phyloP scores from a whole-genome alignment of 257 asterid species.

The Avicennia marina region DNA sequence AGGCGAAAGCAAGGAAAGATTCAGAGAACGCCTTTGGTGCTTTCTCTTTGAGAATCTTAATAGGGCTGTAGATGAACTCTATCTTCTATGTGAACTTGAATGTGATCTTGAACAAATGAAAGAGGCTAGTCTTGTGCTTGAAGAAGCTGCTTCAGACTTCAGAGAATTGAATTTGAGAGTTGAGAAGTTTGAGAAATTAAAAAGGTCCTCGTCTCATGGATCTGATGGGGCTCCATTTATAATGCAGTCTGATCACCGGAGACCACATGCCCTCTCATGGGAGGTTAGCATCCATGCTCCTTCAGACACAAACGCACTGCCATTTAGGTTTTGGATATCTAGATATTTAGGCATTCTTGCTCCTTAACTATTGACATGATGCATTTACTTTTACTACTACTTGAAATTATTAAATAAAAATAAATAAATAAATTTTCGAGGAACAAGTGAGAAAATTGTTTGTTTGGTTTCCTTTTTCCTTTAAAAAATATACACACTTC shows the following conservation, averaged over 20 bases:
- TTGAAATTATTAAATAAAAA: no score
- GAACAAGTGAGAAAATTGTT: no score
- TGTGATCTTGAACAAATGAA: conserved; percentile 92
- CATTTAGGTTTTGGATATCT: conserved; percentile 6
- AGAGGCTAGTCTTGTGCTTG: conserved; percentile 95
- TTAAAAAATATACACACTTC: no score
- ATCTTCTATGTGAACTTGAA: conserved; percentile 97
- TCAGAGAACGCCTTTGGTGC: conserved; percentile 98
- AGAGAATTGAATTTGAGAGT: conserved; percentile 78
- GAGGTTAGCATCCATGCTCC: conserved; percentile 62
- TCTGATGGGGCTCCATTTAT: conserved; percentile 52
- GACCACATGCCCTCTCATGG: conserved; percentile 99
- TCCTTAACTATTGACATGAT: conserved; percentile 15
- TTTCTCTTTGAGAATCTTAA: conserved; percentile 97
- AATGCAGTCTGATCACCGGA: conserved; percentile 88
- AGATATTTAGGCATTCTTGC: neutral
- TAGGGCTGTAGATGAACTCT: conserved; percentile 95
- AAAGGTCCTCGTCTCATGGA: conserved; percentile 51
- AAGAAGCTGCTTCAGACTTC: conserved; percentile 95
- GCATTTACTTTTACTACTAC: neutral
- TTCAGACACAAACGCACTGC: conserved; percentile 11
- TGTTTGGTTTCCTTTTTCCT: no score
- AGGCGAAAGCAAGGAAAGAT: conserved; percentile 88
- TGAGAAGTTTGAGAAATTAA: conserved; percentile 80
- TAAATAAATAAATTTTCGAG: no score